A percentile compares a stretch with the other conserved stretches of the same genome.
Evolutionary conservation across 2,329 filamentous ascomycete species (phyloP).

Genomic region (Sclerotinia spermophila): DNA sequence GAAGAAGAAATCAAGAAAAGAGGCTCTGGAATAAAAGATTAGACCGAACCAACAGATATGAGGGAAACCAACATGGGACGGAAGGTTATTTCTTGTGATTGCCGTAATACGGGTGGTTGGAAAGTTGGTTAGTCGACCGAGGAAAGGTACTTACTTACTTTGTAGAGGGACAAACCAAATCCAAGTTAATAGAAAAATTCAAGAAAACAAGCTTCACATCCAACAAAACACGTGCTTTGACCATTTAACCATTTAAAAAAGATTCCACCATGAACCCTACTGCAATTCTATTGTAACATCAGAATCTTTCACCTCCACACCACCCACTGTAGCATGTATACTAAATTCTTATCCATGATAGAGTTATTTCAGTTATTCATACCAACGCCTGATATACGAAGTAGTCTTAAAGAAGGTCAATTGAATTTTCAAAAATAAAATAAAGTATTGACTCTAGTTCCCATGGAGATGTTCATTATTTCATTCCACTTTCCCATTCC

Average conservation of each 20-base stretch:
- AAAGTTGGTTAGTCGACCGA: background rate
- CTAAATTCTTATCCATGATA: background rate
- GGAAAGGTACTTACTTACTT: too few relatives aligned
- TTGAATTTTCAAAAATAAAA: background rate
- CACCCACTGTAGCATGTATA: background rate
- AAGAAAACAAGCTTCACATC: background rate
- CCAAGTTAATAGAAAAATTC: background rate
- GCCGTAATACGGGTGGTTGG: background rate
- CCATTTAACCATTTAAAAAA: too few relatives aligned
- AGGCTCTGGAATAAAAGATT: background rate
- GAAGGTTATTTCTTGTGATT: background rate
- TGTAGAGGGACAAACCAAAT: background rate
- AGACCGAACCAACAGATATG: background rate
- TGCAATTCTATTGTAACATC: background rate
- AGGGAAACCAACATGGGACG: background rate
- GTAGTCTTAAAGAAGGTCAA: background rate
- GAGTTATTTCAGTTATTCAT: background rate
- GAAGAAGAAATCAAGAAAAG: background rate
- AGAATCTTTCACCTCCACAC: slow-evolving; percentile 6
- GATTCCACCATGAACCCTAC: background rate
- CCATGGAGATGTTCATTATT: background rate
- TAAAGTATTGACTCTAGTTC: background rate
- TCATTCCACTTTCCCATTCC: background rate
- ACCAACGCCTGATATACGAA: background rate
- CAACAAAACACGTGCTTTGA: background rate